These are phyloP conservation scores for Raffaelea deltoideospora DNA, from an alignment of 2,329 filamentous ascomycete genomes.

Conservation along the genomic window DNA sequence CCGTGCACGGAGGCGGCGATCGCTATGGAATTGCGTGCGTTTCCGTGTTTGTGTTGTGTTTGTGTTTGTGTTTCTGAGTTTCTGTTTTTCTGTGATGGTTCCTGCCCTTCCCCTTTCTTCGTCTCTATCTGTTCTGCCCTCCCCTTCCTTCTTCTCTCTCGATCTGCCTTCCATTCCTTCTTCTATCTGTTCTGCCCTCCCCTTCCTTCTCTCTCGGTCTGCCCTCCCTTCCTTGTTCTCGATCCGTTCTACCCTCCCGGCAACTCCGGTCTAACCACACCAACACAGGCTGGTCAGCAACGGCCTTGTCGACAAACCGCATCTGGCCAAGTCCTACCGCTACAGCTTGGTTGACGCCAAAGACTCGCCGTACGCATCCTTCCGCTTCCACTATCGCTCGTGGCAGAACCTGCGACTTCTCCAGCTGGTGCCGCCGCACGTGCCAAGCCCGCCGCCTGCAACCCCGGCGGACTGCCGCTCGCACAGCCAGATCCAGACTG, in stretches of 20 bases:
- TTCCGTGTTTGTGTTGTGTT: neutral
- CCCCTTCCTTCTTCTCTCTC: too few species aligned
- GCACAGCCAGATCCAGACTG: too few species aligned
- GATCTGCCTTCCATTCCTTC: too few species aligned
- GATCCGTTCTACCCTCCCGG: too few species aligned
- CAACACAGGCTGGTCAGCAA: conserved; percentile 30
- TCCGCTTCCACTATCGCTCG: conserved; percentile 41
- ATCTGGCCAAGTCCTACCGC: conserved; percentile 35
- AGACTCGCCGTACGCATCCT: conserved; percentile 35
- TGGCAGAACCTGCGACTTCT: conserved; percentile 31
- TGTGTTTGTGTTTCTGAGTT: neutral
- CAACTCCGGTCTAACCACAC: too few species aligned
- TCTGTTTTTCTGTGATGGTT: too few species aligned
- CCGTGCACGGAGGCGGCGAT: conserved; percentile 29
- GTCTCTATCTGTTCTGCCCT: too few species aligned
- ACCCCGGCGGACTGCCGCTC: too few species aligned
- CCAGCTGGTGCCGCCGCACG: conserved; percentile 26
- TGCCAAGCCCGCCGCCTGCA: neutral
- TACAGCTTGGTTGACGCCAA: conserved; percentile 35
- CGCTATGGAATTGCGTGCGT: conserved; percentile 38
- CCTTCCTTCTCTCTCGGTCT: too few species aligned
- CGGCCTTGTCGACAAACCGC: conserved; percentile 35
- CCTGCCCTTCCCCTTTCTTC: too few species aligned
- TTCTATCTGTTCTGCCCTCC: too few species aligned
- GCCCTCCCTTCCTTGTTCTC: too few species aligned